These are phyloP conservation scores for Ceratocystis albifundus DNA, from an alignment of 2,329 filamentous ascomycete species.

Conservation along the genomic window DNA sequence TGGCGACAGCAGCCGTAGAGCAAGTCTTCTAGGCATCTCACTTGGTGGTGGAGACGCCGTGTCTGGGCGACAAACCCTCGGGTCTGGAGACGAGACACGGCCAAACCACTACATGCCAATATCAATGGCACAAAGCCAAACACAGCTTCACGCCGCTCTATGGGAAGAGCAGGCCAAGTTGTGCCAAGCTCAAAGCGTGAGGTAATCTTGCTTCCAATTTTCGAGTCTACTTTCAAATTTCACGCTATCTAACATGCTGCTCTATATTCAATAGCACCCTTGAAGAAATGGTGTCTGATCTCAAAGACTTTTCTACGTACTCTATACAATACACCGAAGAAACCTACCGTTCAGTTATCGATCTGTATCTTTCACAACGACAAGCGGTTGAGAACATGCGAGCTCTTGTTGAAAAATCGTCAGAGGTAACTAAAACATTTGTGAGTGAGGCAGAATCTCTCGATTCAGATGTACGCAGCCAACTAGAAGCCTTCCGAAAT, in stretches of 20 bases:
- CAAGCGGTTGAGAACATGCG: slow-evolving; percentile 53
- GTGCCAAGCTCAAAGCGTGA: slow-evolving; percentile 17
- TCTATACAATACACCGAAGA: slow-evolving; percentile 58
- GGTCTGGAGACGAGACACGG: slow-evolving; percentile 24
- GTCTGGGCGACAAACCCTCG: slow-evolving; percentile 17
- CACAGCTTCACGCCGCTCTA: slow-evolving; percentile 15
- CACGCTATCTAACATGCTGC: neutral
- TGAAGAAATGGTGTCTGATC: slow-evolving; percentile 25
- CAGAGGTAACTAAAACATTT: slow-evolving; percentile 48
- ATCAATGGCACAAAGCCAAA: slow-evolving; percentile 11
- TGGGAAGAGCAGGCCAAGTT: slow-evolving; percentile 19
- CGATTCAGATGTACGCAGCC: slow-evolving; percentile 46
- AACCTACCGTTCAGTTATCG: slow-evolving; percentile 61
- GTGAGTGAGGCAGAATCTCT: slow-evolving; percentile 47
- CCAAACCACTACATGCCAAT: slow-evolving; percentile 7
- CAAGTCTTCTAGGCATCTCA: slow-evolving; percentile 5
- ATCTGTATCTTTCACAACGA: slow-evolving; percentile 54
- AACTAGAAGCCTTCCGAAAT: slow-evolving; percentile 48
- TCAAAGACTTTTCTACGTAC: slow-evolving; percentile 49
- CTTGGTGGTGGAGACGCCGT: slow-evolving; percentile 25
- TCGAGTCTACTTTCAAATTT: neutral
- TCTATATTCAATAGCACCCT: slow-evolving; percentile 17
- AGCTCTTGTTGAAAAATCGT: slow-evolving; percentile 52
- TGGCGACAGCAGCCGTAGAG: slow-evolving; percentile 3
- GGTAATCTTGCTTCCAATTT: slow-evolving; percentile 12